Base-by-base conservation (phyloP, 2,329 filamentous ascomycete species). In the Fusarium veterinarium region DNA sequence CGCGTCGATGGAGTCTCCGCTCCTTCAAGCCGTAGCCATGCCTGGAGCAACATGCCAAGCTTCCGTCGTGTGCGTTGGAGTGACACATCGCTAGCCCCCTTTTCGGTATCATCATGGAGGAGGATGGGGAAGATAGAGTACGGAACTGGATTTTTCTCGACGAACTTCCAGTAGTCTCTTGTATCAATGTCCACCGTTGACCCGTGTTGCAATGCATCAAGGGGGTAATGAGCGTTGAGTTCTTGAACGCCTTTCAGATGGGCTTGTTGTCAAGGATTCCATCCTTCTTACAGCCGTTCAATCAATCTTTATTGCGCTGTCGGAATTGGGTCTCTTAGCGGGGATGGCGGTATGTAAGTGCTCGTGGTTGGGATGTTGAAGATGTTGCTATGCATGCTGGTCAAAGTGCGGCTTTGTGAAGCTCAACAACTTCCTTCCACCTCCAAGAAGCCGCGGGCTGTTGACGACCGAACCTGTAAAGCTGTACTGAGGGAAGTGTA, bases 151-250 rank as follows among this genome's bases (percentile, higher is more conserved):
- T 4, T 31, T 11, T 6, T 30, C 6, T 20, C 25, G 20, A 8
- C 7, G 16, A 49, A 14, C n/a, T 12, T 11, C 1, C 0, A 25
- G 23, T 2, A 9, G 20, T 7, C n/a, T 20, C 17, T 6, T 9
- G 5, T 13, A 0, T 1, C 4, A 0, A 5, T 1, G 2, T 33
- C 16, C 11, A 13, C 14, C 20, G 11, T 30, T 6, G 1, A 2
- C 10, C 14, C 0, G 4, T 8, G 9, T 11, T 8, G 25, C 13
- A 10, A 8, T 14, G 9, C 6, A 16, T 30, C 6, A 10, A 31
- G 3, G 2, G 16, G 16, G 4, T 1, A 2, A 10, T 13, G 3
- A 14, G 20, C 6, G 6, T 19, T 0, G 30, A 49, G 16, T 4
- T 0, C 46, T 33, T 33, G 10, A 1, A 14, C 11, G 11, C 11